Base-by-base conservation (phyloP, 768 basidiomycete species). In the Trichaptum fuscoviolaceum region DNA sequence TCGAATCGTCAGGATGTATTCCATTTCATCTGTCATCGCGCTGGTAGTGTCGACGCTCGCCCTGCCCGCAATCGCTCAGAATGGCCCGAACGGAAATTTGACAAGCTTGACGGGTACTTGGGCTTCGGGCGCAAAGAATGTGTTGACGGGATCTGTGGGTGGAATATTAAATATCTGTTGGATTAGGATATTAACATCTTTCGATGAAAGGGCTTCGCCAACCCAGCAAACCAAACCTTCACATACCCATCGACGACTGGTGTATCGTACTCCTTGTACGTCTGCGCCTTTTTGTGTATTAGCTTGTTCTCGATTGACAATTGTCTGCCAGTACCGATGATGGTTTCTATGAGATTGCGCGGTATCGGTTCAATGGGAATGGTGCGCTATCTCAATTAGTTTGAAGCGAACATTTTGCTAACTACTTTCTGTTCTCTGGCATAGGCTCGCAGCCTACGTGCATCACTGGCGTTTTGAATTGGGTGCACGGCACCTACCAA, bases 311-410 rank as follows among this genome's bases (percentile, higher is more conserved):
- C 24, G 23, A 34, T 60, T 35, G 64, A 26, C 42, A 7, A 64
- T 17, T 66, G 69, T 30, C 68, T 63, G 70, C 60, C 35, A 94
- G 92, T 79, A 84, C 91, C 64, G 74, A 78, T 42, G 86, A 90
- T 67, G 88, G 89, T 12, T 92, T 79, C 80, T 99, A 91, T 69
- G 97, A 99, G 76, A 83, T 93, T 75, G 86, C 95, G 24, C 89
- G 93, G 70, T 99, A 97, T 77, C 87, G 95, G 64, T 96, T 96
- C 80, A 83, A 80, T 57, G 80, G 88, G 66, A 99, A 99, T 77
- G 96, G 94, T 93, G 83, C 71, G 7, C 23, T 36, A 24, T n/a
- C 57, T 36, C 30, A 35, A 36, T 61, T 36, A 26, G 26, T 36
- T 17, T 42, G 26, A 57, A 10, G 17, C 58, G 57, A 60, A 24